Conservation (phyloP, 768 basidiomycete species). For the Mycena floridula region DNA sequence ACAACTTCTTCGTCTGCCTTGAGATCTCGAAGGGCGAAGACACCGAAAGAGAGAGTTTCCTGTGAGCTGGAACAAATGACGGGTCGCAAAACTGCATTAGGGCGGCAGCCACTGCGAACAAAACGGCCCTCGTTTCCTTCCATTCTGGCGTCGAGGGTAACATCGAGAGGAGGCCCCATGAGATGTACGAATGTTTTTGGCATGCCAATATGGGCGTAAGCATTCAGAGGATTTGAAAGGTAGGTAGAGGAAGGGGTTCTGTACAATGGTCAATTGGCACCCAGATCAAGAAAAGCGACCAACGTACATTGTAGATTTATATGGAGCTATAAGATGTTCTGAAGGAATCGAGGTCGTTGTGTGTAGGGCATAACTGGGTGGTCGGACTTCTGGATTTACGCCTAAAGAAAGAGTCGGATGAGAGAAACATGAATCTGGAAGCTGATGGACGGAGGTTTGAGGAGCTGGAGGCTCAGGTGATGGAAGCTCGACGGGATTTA, state of each 20-base stretch:
- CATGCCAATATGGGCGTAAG: constrained; percentile 77
- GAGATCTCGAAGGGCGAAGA: constrained; percentile 76
- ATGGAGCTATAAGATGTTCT: constrained; percentile 55
- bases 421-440: constrained; percentile 22
- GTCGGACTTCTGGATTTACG: constrained; percentile 38
- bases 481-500: constrained; percentile 9
- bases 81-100: constrained; percentile 58
- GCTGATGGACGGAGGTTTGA: constrained; percentile 15
- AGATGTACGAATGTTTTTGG: constrained; percentile 82
- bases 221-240: constrained; percentile 75
- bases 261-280: too few species aligned
- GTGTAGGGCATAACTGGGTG: constrained; percentile 60
- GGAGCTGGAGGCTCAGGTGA: constrained; percentile 11
- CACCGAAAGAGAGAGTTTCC: constrained; percentile 57
- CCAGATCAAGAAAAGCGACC: too few species aligned
- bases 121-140: constrained; percentile 61
- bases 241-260: constrained; percentile 67
- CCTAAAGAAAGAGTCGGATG: constrained; percentile 28
- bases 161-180: constrained; percentile 67
- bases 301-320: too few species aligned
- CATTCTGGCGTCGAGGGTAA: constrained; percentile 76
- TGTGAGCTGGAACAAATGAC: constrained; percentile 30
- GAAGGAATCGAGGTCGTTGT: constrained; percentile 52
- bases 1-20: constrained; percentile 80
- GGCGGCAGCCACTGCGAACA: constrained; percentile 58